Evolutionary conservation across 768 basidiomycete species (phyloP).

Genomic region (Filobasidium wieringae): DNA sequence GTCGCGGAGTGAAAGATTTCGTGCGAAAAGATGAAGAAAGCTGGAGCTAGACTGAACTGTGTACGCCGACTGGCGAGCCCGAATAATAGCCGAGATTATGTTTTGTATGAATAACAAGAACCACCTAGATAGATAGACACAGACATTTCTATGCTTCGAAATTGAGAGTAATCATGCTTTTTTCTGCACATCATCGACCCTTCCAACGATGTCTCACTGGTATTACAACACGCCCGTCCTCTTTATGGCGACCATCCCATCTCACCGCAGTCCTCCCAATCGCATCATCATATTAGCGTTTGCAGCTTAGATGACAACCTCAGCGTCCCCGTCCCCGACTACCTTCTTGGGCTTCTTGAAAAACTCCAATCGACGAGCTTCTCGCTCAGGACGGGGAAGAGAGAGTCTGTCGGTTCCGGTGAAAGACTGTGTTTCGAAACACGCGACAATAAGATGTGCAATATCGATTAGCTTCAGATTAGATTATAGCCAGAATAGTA

Average conservation of each 20-base stretch:
- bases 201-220: no score
- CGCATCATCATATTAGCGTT: not conserved
- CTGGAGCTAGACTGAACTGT: no score
- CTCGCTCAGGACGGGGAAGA: slow-evolving; percentile 40
- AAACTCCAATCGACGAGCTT: slow-evolving; percentile 65
- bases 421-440: slow-evolving; percentile 17
- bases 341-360: slow-evolving; percentile 53
- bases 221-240: not conserved
- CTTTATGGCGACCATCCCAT: not conserved
- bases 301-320: not conserved
- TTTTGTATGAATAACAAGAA: no score
- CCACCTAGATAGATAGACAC: no score
- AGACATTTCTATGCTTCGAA: no score
- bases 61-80: no score
- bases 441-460: slow-evolving; percentile 2
- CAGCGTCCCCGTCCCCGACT: not conserved
- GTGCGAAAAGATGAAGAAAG: no score
- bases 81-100: no score
- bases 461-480: slow-evolving; percentile 35
- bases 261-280: not conserved
- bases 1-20: not conserved
- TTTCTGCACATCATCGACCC: no score
- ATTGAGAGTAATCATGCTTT: no score
- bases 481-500: slow-evolving; percentile 29
- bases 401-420: slow-evolving; percentile 29